A percentile compares a stretch with the other conserved stretches of the same genome.
These are phyloP conservation scores for Tetrapisispora pingtungensis DNA, from an alignment of 805 yeast species.

Conservation along the genomic window DNA sequence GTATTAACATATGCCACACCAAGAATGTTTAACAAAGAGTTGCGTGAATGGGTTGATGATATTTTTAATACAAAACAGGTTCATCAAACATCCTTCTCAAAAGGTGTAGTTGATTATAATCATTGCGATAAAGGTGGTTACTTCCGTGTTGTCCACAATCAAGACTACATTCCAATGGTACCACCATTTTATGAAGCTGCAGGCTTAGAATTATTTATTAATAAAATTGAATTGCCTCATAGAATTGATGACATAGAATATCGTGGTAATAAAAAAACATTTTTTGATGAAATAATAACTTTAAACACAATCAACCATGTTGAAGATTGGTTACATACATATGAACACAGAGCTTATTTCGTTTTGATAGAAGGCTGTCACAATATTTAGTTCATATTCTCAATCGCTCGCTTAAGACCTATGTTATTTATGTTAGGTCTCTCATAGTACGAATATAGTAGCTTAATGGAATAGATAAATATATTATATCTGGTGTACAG, in stretches of 20 bases:
- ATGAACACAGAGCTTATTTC: slow-evolving; percentile 33
- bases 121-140: slow-evolving; percentile 29
- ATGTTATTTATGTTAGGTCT: no score
- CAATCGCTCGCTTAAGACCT: no score
- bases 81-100: slow-evolving; percentile 15
- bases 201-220: slow-evolving; percentile 43
- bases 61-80: slow-evolving; percentile 34
- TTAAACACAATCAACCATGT: slow-evolving; percentile 3
- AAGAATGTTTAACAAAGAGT: slow-evolving; percentile 45
- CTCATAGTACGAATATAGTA: no score
- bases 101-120: slow-evolving; percentile 19
- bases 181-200: slow-evolving; percentile 47
- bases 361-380: slow-evolving; percentile 28
- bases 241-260: slow-evolving; percentile 18
- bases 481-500: no score
- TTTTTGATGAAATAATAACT: background rate
- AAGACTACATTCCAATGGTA: slow-evolving; percentile 48
- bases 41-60: slow-evolving; percentile 43
- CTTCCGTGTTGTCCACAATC: slow-evolving; percentile 46
- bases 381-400: slow-evolving; percentile 10
- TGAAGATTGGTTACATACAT: slow-evolving; percentile 23
- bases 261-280: slow-evolving; percentile 9
- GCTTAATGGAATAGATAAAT: no score
- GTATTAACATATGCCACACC: slow-evolving; percentile 58
- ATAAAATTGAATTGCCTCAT: slow-evolving; percentile 30